Percentiles rank a stretch among this genome's conserved stretches.
Evolutionary conservation across 345 rosid genomes (phyloP).

Genomic region (Euphorbia peplus): DNA sequence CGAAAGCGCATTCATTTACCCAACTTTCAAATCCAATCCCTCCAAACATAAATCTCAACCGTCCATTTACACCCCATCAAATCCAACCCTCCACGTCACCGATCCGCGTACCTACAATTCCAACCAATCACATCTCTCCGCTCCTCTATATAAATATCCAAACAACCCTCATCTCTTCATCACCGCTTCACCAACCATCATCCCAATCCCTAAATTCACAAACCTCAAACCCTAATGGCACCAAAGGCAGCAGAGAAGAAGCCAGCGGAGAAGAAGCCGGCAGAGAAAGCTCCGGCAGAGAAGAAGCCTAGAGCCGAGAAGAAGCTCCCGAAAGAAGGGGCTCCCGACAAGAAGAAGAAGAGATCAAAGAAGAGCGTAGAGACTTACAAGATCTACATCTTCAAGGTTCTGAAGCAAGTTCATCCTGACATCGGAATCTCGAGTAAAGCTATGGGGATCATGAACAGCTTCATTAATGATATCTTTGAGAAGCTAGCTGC

Average conservation of each 20-base stretch:
- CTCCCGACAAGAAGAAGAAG: conserved; percentile 22
- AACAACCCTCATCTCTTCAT: not conserved
- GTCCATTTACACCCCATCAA: not conserved
- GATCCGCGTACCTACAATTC: not conserved
- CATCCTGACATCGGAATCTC: conserved; percentile 30
- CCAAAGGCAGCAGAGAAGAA: no score
- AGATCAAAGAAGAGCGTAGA: conserved; percentile 25
- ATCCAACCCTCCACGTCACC: conserved; percentile 18
- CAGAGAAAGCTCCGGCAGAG: no score
- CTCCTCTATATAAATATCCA: conserved; percentile 3
- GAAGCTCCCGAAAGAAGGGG: conserved; percentile 26
- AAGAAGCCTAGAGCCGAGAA: no score
- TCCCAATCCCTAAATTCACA: no score
- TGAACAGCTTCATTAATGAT: conserved; percentile 29
- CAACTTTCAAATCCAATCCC: not conserved
- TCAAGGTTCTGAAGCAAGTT: conserved; percentile 27
- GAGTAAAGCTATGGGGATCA: conserved; percentile 27
- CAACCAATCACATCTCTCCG: conserved; percentile 8
- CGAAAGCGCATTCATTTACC: no score
- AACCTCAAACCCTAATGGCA: conserved; percentile 19
- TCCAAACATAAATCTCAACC: not conserved
- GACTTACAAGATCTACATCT: conserved; percentile 27
- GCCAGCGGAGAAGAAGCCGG: no score
- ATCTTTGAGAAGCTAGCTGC: no score
- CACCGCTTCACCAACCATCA: no score